Evolutionary conservation across 495 filamentous ascomycete genomes (phyloP), one percentile per base, ranked within the genome.

Genomic region (Penicillium subrubescens): DNA sequence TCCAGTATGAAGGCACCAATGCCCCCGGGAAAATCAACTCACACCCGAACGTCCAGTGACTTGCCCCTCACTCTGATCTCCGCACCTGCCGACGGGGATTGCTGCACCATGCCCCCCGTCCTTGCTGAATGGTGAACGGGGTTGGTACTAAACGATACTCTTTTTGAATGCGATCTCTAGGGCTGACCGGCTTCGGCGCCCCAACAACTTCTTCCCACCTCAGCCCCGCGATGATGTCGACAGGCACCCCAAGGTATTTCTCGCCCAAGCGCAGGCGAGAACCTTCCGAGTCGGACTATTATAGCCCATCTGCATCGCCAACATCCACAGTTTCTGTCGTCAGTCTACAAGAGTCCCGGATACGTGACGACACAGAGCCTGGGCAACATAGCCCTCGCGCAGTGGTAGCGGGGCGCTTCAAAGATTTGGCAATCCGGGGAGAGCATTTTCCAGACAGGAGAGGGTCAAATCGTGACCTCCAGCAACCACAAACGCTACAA

Each of bases 351-450:
- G 79, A 82, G 53, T 53, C 63, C 43, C 70, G 67, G 48, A 50
- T 81, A 29, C 69, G 67, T 25, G 77, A 80, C 54, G 72, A 75
- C 35, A 69, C 73, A 27, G 77, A 80, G 52, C 62, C 72, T 17
- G 77, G 76, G 29, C 67, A 75, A 53, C 69, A 77, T 59, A 92
- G 89, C 69, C 89, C 90, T 33, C 83, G 86, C 63, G 84, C 86
- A 15, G 83, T 77, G 37, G 88, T 92, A 57, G 88, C 86, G 63
- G 83, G 87, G 65, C 81, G 84, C 59, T 87, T 93, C 67, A 83
- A 85, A 64, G 82, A 86, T 52, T 77, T 92, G 35, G 84, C 82
- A 41, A 75, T 91, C 53, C 84, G 80, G 62, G 81, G 84, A 63
- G 76, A 81, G 61, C 67, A 58, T 43, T 50, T 76, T 48, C 59